Base-by-base conservation (phyloP, 805 yeast genomes). In the Candida gorgasii region DNA sequence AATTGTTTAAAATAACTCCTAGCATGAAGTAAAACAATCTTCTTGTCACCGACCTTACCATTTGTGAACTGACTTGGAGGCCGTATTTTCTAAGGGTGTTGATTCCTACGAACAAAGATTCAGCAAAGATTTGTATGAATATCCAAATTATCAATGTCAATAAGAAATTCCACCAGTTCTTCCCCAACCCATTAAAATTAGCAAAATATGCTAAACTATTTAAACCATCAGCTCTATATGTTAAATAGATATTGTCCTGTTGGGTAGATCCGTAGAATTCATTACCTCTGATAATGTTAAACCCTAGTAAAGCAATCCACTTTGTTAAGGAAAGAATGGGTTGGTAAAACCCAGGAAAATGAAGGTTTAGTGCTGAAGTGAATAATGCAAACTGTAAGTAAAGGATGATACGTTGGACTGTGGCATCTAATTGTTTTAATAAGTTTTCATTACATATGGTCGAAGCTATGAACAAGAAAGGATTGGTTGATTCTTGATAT, bases 281-380 rank as follows among this genome's bases (percentile, higher is more conserved):
- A 33, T 46, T 43, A 14, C 48, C 46, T 8, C 42, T 41, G 8
- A 63, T 23, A 3, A 63, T 24, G 11, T 50, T 39, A 37, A 61
- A 49, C 3, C 72, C 72, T 43, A 80, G 57, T n/a, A 83, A 59
- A 1, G 80, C 76, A 31, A 75, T 63, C 88, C 88, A 82, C 13
- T 77, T 59, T 14, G 78, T 52, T 12, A 70, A 61, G 2, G 79
- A 65, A 36, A 80, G 57, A 11, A 78, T 55, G 0, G 84, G 84
- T 46, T 75, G 84, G 45, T 72, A 78, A 52, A 76, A 80, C 0
- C 84, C 86, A 0, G 89, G 89, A 50, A 77, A 83, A 18, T 67
- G 61, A 14, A 83, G 55, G 48, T 72, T 71, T 20, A 84, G 61
- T 3, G 78, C 83, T 5, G 76, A 77, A 50, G 76, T 67, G 54